Evolutionary conservation across 176 grass and related monocot species (phyloP).

Genomic region (Aechmea fasciata): DNA sequence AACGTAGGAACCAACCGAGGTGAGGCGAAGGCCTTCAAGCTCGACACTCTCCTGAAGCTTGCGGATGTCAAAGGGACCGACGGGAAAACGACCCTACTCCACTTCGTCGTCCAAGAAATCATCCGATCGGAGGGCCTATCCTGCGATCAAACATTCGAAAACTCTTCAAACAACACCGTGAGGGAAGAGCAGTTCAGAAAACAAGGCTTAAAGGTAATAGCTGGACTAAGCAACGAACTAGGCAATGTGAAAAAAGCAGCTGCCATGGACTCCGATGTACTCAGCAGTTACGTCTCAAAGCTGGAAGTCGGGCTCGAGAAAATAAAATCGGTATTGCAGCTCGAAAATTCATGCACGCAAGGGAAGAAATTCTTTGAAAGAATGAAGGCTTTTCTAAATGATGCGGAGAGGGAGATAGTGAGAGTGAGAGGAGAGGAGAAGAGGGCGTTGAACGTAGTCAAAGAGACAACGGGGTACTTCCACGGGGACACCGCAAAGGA

Average conservation of each 20-base stretch:
- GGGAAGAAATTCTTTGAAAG: conserved; percentile 69
- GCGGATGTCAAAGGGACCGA: conserved; percentile 91
- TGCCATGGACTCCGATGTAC: conserved; percentile 87
- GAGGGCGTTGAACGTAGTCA: conserved; percentile 47
- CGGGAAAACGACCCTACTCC: conserved; percentile 87
- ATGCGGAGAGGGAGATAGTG: conserved; percentile 60
- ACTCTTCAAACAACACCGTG: conserved; percentile 25
- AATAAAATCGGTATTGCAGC: conserved; percentile 63
- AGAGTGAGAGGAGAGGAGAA: conserved; percentile 64
- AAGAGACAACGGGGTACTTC: conserved; percentile 89
- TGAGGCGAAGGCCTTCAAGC: conserved; percentile 89
- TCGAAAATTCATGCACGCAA: conserved; percentile 58
- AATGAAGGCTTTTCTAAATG: conserved; percentile 69
- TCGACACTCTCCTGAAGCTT: conserved; percentile 94
- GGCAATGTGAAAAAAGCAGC: conserved; percentile 88
- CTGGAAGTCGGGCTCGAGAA: conserved; percentile 74
- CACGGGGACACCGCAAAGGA: conserved; percentile 65
- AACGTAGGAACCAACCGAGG: conserved; percentile 95
- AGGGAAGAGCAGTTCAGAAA: conserved; percentile 79
- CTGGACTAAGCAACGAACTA: conserved; percentile 68
- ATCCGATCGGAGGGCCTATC: conserved; percentile 71
- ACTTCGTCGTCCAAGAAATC: conserved; percentile 98
- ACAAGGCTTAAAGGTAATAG: conserved; percentile 79
- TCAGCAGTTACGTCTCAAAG: conserved; percentile 76
- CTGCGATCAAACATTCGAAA: conserved; percentile 31